Conservation (phyloP, 441 rosid genomes). For the Capsella rubella region DNA sequence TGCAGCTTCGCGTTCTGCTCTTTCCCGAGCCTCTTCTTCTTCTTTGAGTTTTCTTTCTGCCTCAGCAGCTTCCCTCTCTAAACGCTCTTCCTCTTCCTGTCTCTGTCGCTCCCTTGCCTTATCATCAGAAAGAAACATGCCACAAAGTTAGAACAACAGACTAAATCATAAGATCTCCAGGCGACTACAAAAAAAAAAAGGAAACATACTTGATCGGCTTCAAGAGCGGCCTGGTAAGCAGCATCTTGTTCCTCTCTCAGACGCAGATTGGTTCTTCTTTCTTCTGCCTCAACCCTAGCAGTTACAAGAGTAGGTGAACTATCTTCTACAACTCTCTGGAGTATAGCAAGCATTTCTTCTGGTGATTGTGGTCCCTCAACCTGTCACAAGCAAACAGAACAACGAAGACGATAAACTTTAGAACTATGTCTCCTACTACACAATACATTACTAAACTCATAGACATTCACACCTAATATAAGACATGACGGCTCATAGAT, state of each 20-base stretch:
- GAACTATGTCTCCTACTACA: neutral
- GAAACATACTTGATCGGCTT: conserved; percentile 88
- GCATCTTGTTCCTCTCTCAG: conserved; percentile 99
- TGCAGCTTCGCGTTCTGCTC: conserved; percentile 81
- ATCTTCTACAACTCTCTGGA: conserved; percentile 94
- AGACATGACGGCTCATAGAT: neutral
- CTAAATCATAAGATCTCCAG: neutral
- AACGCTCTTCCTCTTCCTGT: conserved; percentile 82
- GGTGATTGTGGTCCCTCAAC: conserved; percentile 93
- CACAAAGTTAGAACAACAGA: conserved; percentile 18
- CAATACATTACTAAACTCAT: conserved; percentile 14
- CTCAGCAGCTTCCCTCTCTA: conserved; percentile 93
- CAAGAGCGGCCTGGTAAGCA: conserved; percentile 95
- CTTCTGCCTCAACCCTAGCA: conserved; percentile 92
- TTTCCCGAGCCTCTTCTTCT: conserved; percentile 88
- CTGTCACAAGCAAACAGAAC: conserved; percentile 50
- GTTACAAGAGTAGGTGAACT: conserved; percentile 85
- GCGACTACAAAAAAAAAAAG: neutral
- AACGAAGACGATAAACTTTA: conserved; percentile 19
- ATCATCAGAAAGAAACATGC: conserved; percentile 8
- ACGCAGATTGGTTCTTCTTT: conserved; percentile 78
- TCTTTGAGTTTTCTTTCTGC: conserved; percentile 85
- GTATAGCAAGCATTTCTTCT: conserved; percentile 70
- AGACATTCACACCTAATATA: neutral
- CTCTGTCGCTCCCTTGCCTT: conserved; percentile 95